Conservation (phyloP, 441 rosid genomes). For the Pelargonium myrrhifolium region DNA sequence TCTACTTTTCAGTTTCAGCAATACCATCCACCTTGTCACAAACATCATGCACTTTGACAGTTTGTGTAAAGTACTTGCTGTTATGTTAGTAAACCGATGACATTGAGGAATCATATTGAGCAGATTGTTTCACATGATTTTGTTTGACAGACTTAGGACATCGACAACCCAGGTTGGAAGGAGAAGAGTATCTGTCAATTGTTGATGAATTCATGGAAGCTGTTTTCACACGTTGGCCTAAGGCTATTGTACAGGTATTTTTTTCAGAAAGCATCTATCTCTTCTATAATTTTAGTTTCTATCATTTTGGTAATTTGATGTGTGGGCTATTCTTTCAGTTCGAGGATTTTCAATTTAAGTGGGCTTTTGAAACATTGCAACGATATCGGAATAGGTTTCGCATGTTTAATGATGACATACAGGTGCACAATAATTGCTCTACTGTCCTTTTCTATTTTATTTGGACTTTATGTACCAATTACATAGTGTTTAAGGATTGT, state of each 20-base stretch:
- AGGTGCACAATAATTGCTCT: conserved; percentile 40
- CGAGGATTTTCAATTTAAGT: conserved; percentile 95
- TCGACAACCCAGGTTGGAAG: conserved; percentile 85
- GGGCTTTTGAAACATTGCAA: conserved; percentile 94
- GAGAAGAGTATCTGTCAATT: conserved; percentile 78
- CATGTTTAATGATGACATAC: conserved; percentile 98
- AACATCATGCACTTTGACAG: conserved; percentile 9
- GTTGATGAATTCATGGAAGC: conserved; percentile 99
- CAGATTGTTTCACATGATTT: conserved; percentile 21
- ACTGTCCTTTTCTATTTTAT: conserved; percentile 18
- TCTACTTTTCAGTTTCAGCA: not conserved
- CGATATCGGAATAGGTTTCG: conserved; percentile 81
- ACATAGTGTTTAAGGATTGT: conserved; percentile 8
- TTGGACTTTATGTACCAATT: conserved; percentile 6
- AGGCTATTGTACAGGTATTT: conserved; percentile 89
- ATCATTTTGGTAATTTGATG: conserved; percentile 22
- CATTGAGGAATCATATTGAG: conserved; percentile 17
- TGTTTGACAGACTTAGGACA: conserved; percentile 71
- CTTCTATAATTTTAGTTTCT: conserved; percentile 19
- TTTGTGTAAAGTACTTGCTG: conserved; percentile 10
- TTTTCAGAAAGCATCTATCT: conserved; percentile 14
- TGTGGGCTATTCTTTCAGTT: conserved; percentile 42
- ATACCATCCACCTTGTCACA: not conserved
- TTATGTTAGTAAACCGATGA: conserved; percentile 11
- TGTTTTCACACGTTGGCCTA: conserved; percentile 85